These are phyloP conservation scores for Wallacemonas sp. DNA, from an alignment of 208 protist species.

Conservation along the genomic window DNA sequence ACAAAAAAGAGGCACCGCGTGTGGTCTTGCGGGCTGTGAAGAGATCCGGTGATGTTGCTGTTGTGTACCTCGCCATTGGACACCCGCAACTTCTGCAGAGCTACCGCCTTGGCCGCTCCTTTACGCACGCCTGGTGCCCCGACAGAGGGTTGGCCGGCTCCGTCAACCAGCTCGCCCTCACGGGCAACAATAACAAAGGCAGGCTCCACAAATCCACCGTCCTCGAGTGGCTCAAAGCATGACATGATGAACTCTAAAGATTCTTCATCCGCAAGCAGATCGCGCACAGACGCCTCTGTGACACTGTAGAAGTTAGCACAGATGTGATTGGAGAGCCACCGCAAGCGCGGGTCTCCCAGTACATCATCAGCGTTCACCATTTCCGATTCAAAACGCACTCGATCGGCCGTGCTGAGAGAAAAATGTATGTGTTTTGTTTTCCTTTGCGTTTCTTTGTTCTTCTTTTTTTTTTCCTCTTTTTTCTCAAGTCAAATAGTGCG, in stretches of 20 bases:
- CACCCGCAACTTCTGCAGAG: conserved; percentile 52
- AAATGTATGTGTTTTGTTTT: not conserved
- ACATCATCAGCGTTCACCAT: not conserved
- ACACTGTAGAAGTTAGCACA: conserved; percentile 65
- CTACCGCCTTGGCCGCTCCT: conserved; percentile 5
- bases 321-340: conserved; percentile 68
- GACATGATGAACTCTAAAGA: conserved; percentile 40
- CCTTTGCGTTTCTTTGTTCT: not conserved
- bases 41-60: conserved; percentile 83
- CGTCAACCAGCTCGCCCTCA: conserved; percentile 45
- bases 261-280: conserved; percentile 50
- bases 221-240: conserved; percentile 52
- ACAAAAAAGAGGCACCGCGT: conserved; percentile 87
- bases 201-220: conserved; percentile 27
- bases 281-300: conserved; percentile 38
- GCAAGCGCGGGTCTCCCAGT: conserved; percentile 59
- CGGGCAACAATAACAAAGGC: conserved; percentile 59
- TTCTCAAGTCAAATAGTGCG: too few species aligned
- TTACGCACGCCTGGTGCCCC: not conserved
- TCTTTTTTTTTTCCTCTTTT: conserved; percentile 9
- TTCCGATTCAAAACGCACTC: too few species aligned
- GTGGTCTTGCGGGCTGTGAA: conserved; percentile 63
- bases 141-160: not conserved
- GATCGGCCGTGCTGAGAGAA: conserved; percentile 9
- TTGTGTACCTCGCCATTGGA: conserved; percentile 67